These are phyloP conservation scores for Canna indica DNA, from an alignment of 176 grass and related monocot genomes.

Conservation along the genomic window DNA sequence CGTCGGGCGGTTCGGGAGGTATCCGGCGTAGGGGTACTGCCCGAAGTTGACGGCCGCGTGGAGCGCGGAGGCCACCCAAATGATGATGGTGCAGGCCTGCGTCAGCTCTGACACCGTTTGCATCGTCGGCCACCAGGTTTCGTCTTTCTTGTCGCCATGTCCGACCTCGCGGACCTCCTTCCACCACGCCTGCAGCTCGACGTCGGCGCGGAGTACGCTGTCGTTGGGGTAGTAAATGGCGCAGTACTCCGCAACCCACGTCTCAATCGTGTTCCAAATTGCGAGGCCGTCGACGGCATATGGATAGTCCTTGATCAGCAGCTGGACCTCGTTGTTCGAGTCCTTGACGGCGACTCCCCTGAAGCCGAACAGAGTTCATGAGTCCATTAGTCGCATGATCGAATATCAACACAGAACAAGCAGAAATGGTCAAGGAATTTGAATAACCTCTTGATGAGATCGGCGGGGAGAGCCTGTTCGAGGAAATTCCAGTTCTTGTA, in stretches of 20 bases:
- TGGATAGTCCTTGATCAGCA: neutral
- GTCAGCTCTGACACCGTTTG: slow-evolving; percentile 33
- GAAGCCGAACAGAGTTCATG: neutral
- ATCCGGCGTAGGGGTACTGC: slow-evolving; percentile 21
- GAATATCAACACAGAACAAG: neutral
- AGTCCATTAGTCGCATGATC: neutral
- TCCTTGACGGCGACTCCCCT: neutral
- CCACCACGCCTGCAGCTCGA: slow-evolving; percentile 74
- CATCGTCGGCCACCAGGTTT: slow-evolving; percentile 52
- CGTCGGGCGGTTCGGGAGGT: slow-evolving; percentile 11
- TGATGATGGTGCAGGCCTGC: slow-evolving; percentile 13
- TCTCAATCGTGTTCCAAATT: neutral
- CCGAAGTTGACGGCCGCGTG: slow-evolving; percentile 24
- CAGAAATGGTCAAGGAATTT: neutral
- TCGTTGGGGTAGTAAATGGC: slow-evolving; percentile 7
- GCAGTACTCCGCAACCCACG: slow-evolving; percentile 4
- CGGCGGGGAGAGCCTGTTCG: neutral
- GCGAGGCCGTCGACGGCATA: slow-evolving; percentile 2
- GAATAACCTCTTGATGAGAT: neutral
- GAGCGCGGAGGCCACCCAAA: slow-evolving; percentile 24
- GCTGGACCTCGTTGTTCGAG: neutral
- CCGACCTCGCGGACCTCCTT: slow-evolving; percentile 68
- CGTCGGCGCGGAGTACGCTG: slow-evolving; percentile 10
- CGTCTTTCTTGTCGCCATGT: slow-evolving; percentile 67
- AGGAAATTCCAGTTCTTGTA: neutral